Evolutionary conservation across 2,329 filamentous ascomycete genomes (phyloP).

Genomic region (Paramyrothecium sp.): DNA sequence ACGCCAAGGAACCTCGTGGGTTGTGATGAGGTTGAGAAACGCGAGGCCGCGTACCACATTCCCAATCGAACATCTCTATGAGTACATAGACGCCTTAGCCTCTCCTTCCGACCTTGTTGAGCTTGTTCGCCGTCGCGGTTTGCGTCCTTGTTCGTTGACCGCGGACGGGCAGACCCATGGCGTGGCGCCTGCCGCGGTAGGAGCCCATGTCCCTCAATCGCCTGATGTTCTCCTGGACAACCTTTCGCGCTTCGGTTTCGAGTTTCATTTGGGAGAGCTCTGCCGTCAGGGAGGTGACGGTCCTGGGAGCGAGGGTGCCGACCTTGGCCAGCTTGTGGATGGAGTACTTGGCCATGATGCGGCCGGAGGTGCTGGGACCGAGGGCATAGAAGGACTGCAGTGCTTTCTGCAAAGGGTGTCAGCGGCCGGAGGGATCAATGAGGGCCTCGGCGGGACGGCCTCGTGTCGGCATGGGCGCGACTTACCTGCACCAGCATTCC

Average conservation of each 20-base stretch:
- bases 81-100: slow-evolving; percentile 14
- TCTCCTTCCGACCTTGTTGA: slow-evolving; percentile 54
- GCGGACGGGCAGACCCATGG: slow-evolving; percentile 86
- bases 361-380: slow-evolving; percentile 65
- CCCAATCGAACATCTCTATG: neutral
- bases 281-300: slow-evolving; percentile 77
- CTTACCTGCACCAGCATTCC: slow-evolving; percentile 77
- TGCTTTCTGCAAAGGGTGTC: slow-evolving; percentile 51
- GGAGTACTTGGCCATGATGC: slow-evolving; percentile 83
- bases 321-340: slow-evolving; percentile 84
- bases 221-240: slow-evolving; percentile 81
- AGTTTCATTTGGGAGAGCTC: slow-evolving; percentile 91
- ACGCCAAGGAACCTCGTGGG: too few relatives aligned
- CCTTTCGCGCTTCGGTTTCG: slow-evolving; percentile 79
- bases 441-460: neutral
- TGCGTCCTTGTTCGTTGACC: slow-evolving; percentile 86
- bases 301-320: slow-evolving; percentile 70
- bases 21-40: neutral
- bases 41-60: neutral
- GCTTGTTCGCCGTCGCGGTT: slow-evolving; percentile 57
- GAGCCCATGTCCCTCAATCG: slow-evolving; percentile 87
- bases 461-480: slow-evolving; percentile 1
- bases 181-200: slow-evolving; percentile 86
- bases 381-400: slow-evolving; percentile 87
- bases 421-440: neutral